Percentiles rank a stretch among this genome's conserved stretches.
Evolutionary conservation across 2,329 filamentous ascomycete genomes (phyloP).

Genomic region (Ophiostoma triangulosporum): DNA sequence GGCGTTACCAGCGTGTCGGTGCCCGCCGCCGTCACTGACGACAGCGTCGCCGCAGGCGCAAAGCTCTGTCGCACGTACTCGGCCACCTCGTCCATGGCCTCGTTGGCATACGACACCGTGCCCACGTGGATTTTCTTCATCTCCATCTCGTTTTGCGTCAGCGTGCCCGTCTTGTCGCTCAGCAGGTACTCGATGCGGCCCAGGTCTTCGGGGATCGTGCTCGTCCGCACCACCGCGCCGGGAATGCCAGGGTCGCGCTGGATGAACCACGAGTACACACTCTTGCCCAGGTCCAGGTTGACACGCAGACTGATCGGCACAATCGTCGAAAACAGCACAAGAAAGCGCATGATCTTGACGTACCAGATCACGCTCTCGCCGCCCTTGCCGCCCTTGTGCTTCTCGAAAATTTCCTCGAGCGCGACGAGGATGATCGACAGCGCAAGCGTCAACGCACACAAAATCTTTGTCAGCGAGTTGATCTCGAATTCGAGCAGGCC

Average conservation of each 20-base stretch:
- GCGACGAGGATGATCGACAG: slow-evolving; percentile 82
- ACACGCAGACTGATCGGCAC: slow-evolving; percentile 94
- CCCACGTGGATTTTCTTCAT: slow-evolving; percentile 98
- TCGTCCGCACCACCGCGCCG: slow-evolving; percentile 85
- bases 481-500: slow-evolving; percentile 92
- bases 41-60: slow-evolving; percentile 30
- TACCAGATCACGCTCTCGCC: slow-evolving; percentile 59
- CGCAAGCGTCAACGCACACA: slow-evolving; percentile 76
- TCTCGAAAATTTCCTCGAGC: slow-evolving; percentile 59
- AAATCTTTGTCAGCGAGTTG: slow-evolving; percentile 90
- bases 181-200: slow-evolving; percentile 92
- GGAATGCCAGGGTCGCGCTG: slow-evolving; percentile 82
- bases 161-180: slow-evolving; percentile 94
- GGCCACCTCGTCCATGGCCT: slow-evolving; percentile 94
- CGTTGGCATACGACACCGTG: slow-evolving; percentile 94
- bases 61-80: slow-evolving; percentile 81
- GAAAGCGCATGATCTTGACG: slow-evolving; percentile 92
- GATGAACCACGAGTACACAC: slow-evolving; percentile 90
- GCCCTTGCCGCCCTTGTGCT: slow-evolving; percentile 33
- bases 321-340: slow-evolving; percentile 97
- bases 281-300: slow-evolving; percentile 94
- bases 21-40: not conserved
- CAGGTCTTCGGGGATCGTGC: slow-evolving; percentile 92
- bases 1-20: slow-evolving; percentile 52
- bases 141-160: slow-evolving; percentile 98